These are phyloP conservation scores for Microdochium bolleyi DNA, from an alignment of 2,329 filamentous ascomycete species.

Conservation along the genomic window DNA sequence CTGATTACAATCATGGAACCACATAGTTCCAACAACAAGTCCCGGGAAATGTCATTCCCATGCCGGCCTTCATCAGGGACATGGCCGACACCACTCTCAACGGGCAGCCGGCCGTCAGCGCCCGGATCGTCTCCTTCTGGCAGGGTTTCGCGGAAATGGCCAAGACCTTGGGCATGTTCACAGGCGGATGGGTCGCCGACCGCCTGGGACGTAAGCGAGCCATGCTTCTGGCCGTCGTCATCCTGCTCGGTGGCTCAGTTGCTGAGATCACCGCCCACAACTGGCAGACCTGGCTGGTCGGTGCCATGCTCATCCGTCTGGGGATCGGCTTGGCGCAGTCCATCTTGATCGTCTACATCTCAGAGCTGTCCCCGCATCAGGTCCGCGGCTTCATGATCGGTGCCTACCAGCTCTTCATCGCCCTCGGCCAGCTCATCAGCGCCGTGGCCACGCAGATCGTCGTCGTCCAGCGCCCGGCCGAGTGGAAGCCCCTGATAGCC, in stretches of 20 bases:
- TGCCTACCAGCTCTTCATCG: neutral
- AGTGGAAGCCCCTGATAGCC: neutral
- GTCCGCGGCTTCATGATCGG: neutral
- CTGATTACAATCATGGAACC: neutral
- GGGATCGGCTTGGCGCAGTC: neutral
- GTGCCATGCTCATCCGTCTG: neutral
- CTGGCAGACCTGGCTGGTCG: neutral
- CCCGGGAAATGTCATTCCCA: neutral
- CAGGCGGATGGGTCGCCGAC: neutral
- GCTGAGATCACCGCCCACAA: neutral
- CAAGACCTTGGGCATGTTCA: neutral
- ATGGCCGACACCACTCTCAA: neutral
- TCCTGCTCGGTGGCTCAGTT: neutral
- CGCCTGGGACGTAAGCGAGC: neutral
- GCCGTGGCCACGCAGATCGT: neutral
- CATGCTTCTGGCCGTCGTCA: neutral
- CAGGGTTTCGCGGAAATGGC: neutral
- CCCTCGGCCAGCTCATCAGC: neutral
- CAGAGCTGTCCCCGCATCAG: neutral
- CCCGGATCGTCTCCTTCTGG: neutral
- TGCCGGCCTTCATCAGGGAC: neutral
- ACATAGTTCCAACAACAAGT: neutral
- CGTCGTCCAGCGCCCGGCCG: neutral
- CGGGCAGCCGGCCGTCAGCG: neutral
- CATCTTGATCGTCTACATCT: neutral